Conservation (phyloP, 2,329 filamentous ascomycete species). For the Metarhizium humberi region DNA sequence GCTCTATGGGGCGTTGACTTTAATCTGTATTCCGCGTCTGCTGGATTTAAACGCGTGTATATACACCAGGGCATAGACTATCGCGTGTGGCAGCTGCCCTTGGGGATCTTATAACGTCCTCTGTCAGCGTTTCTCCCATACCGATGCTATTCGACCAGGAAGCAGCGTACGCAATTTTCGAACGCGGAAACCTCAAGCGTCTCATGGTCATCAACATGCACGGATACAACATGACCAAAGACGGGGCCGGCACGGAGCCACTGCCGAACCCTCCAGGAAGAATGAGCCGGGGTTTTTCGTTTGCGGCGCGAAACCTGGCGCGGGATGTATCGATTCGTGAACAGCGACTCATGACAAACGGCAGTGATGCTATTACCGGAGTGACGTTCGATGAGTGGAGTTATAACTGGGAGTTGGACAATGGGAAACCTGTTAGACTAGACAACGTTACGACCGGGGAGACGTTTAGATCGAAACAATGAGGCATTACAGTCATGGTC, state of each 20-base stretch:
- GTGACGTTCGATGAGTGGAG: conserved; percentile 53
- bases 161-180: conserved; percentile 39
- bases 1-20: conserved; percentile 59
- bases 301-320: conserved; percentile 14
- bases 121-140: conserved; percentile 37
- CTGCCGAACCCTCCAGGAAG: conserved; percentile 18
- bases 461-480: conserved; percentile 25
- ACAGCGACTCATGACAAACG: conserved; percentile 47
- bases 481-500: conserved; percentile 27
- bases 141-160: conserved; percentile 29
- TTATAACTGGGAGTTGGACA: conserved; percentile 50
- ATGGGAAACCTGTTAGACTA: conserved; percentile 43
- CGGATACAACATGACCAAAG: conserved; percentile 48
- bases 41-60: conserved; percentile 46
- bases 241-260: conserved; percentile 20
- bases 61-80: conserved; percentile 59
- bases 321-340: conserved; percentile 21
- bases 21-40: conserved; percentile 46
- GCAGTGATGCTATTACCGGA: conserved; percentile 53
- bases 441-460: conserved; percentile 46
- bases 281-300: conserved; percentile 21
- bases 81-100: conserved; percentile 39
- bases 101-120: background rate
- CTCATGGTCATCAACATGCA: conserved; percentile 49
- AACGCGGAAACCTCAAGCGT: conserved; percentile 27